Evolutionary conservation across 2,329 filamentous ascomycete species (phyloP), one percentile per base, ranked within the genome.

Genomic region (Paraconiothyrium sp.): DNA sequence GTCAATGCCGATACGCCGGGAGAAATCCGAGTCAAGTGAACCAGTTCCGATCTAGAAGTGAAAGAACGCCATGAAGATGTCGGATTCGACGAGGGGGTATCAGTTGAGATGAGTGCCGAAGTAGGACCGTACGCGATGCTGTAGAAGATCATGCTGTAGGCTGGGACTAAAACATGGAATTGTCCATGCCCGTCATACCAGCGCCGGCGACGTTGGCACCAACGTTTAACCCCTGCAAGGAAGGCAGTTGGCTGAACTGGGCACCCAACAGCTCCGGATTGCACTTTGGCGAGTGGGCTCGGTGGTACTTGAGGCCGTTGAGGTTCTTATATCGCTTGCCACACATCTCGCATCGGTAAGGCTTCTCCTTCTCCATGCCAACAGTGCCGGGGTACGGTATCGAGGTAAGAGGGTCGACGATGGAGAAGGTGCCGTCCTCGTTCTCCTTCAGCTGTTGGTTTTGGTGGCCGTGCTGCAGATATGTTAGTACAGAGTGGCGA

Each of bases 291-390:
- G 93, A 95, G 78, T 97, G 81, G 68, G 84, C 78, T 60, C 83
- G 76, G 73, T 91, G 89, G 76, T 99, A 99, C 88, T 99, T 99
- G 65, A 99, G 87, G 7, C 95, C 95, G 80, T 99, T 99, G 63
- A 99, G 81, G 76, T 99, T 99, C 89, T 99, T 99, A 83, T 99
- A 99, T 56, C 95, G 91, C 84, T 99, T 99, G 72, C 94, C 94
- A 76, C 95, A 99, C 11, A 93, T 91, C 67, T 98, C 94, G 79
- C 95, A 99, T 75, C 94, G 94, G 78, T 98, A 98, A 2, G 95
- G 95, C 83, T 99, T 99, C 83, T 98, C 94, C 79, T 98, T 99
- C 82, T 99, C 95, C 95, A 99, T 99, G n/a, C 95, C 95, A 39
- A 97, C 84, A 0, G 95, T 98, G 35, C 95, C 95, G 0, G 95